Evolutionary conservation across 306 rosid species (phyloP), one percentile per base, ranked within the genome.

Genomic region (Cicer pinnatifidum): DNA sequence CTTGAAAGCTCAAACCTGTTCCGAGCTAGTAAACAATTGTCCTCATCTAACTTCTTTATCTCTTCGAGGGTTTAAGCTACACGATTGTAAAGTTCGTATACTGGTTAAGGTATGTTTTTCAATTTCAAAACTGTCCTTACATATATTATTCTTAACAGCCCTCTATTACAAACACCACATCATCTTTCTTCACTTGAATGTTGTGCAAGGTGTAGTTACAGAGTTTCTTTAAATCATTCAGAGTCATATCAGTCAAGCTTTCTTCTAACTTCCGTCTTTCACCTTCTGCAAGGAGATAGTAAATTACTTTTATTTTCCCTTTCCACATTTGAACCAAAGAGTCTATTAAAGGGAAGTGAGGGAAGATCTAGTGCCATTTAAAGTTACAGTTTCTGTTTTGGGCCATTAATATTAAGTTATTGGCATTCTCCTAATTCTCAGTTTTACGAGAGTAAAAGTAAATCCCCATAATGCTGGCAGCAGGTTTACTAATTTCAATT

Each of bases 1-100:
- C 84, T 87, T 94, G 96, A 94, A 94, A 66, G 78, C 87, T 1
- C 93, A 89, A 64, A 92, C 99, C 54, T 94, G 97, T 59, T 41
- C 62, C 72, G 90, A 81, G 79, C 87, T 94, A n/a, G 89, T 88
- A 53, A 79, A 65, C 68, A 85, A 78, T 72, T 94, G 99, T 77
- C 97, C 97, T 64, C 85, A 80, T 88, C 80, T 94, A 75, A 80
- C 82, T 19, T 90, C 99, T 81, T 85, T 94, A 87, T 89, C 97
- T 65, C 96, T 94, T 46, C 85, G 97, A 86, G 99, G 99, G 81
- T 91, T 89, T 85, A 94, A 90, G 86, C 84, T 94, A 80, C 97
- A 91, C 17, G 99, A 94, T 85, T 82, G 68, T 61, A 94, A 94
- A 86, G 91, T 94, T 72, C 95, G 99, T 53, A 86, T 81, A 75